A percentile compares a stretch with the other conserved stretches of the same genome.
Evolutionary conservation across 768 basidiomycete genomes (phyloP).

Genomic region (Lentinula lateritia): DNA sequence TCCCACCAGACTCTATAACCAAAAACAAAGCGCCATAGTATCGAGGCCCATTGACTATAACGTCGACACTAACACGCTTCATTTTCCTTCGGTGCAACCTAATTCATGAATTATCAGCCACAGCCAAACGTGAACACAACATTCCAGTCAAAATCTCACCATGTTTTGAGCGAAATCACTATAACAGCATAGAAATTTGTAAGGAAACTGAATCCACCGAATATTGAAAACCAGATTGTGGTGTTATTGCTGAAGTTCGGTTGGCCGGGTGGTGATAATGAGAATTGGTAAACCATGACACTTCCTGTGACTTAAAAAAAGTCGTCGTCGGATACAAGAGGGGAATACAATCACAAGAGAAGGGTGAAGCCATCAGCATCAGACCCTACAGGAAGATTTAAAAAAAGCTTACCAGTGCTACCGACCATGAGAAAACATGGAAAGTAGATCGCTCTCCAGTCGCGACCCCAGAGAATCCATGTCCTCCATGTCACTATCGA

Average conservation of each 20-base stretch:
- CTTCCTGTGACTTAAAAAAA: neutral
- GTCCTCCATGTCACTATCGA: slow-evolving; percentile 7
- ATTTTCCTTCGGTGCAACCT: neutral
- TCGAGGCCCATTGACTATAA: neutral
- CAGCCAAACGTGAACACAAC: neutral
- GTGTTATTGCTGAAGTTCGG: neutral
- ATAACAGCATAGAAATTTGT: neutral
- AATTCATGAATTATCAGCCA: neutral
- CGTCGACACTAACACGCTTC: neutral
- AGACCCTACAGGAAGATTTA: too few species aligned
- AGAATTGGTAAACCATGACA: neutral
- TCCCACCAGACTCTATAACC: neutral
- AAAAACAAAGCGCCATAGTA: neutral
- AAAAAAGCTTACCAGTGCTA: neutral
- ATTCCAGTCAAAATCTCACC: neutral
- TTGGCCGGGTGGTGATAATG: neutral
- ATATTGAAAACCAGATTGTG: neutral
- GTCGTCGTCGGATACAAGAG: neutral
- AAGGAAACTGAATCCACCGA: neutral
- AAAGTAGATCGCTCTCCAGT: neutral
- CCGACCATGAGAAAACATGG: neutral
- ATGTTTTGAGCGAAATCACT: neutral
- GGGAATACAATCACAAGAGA: neutral
- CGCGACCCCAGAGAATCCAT: slow-evolving; percentile 6
- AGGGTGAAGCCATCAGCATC: neutral